Base-by-base conservation (phyloP, 306 rosid species). In the Fragaria iinumae region DNA sequence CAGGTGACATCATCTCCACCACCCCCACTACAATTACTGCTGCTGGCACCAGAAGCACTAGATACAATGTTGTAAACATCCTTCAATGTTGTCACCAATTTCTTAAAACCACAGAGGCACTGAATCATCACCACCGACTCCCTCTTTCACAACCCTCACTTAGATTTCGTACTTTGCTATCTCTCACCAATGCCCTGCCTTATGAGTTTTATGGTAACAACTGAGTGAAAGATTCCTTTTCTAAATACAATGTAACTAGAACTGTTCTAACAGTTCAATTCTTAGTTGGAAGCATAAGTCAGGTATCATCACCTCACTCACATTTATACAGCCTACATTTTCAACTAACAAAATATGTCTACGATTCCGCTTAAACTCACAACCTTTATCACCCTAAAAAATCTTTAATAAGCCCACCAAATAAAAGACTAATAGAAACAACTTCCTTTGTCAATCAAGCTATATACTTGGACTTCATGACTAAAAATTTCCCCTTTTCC, bases 31-130 rank as follows among this genome's bases (percentile, higher is more conserved):
- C 3, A 17, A 1, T 65, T 17, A 62, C 20, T 62, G 41, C 7
- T 62, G 25, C 45, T 38, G 25, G n/a, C 69, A 65, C 69, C 69
- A 32, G 45, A 36, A 64, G n/a, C 69, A 64, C 44, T 32, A 64
- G 69, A 39, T 14, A 12, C 43, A 64, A 11, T 21, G 6, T n/a
- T 16, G 18, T 21, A 50, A 59, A 23, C 16, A 59, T 53, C 23
- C 67, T 27, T 29, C 68, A 32, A 32, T 32, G 43, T 63, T 63
- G 11, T 29, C 18, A 29, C 69, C 45, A 17, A 17, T 3, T 18
- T 18, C 45, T 29, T 34, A 64, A 6, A 65, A 8, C 21, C 44
- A 65, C 47, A 65, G 23, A 36, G 23, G 69, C 47, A 65, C 45
- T 18, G 41, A 1, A 62, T 12, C 44, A 65, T 65, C 25, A 18